Base-by-base conservation (phyloP, 805 yeast species). In the Kodamaea laetipori region DNA sequence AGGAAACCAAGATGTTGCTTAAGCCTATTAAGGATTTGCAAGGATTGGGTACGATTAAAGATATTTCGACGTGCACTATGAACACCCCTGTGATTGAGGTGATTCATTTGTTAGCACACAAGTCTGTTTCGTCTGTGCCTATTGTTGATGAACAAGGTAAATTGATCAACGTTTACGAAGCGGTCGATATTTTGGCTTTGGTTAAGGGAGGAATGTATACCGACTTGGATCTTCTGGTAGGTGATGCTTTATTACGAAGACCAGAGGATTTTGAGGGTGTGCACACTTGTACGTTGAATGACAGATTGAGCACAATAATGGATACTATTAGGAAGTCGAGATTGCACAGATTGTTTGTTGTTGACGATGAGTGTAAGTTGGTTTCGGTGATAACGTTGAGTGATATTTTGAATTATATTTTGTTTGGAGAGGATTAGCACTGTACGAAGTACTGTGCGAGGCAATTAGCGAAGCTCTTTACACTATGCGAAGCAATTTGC, bases 241-340 rank as follows among this genome's bases (percentile, higher is more conserved):
- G 99, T 3, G 97, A 94, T 64, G 98, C 98, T 0, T 71, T 94
- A 41, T 80, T 94, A 81, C 81, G 96, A 65, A 75, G 96, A 59
- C 83, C 96, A 3, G 97, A 90, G 54, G 97, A 94, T 61, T 94
- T 92, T 56, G 98, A 94, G 65, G 99, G 99, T 46, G 98, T 94
- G 10, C 88, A 90, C 66, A 94, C 98, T 0, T 94, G 99, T 66
- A 88, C 97, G 0, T 74, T 82, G 51, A 77, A 82, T 53, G 99
- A 94, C 62, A 77, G 90, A 50, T 70, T 94, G 45, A 84, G 92
- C 48, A 88, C 95, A 11, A 85, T 94, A 45, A 77, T 94, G 82
- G 97, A 90, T 61, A 90, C 96, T 26, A 89, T 94, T 47, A 79
- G 97, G 56, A 86, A 90, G 54, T 83, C 95, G 25, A 78, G 98